Evolutionary conservation across 225 moss, liverwort and hornwort species (phyloP), one percentile per base, ranked within the genome.

Genomic region (Asterella californica): DNA sequence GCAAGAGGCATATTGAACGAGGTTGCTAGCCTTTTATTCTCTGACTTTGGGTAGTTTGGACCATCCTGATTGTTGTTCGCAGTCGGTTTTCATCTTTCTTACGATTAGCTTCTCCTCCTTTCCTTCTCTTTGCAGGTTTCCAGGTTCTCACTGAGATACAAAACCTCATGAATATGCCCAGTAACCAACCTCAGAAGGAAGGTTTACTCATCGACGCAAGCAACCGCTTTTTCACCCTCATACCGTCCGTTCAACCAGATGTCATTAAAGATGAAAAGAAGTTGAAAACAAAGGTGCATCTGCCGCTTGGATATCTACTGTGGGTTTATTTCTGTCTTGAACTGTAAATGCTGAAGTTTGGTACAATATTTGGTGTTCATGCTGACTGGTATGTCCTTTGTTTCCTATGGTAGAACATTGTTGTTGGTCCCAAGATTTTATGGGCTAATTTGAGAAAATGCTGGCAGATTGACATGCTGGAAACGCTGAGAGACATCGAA

Each of bases 151-250:
- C 91, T 49, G 99, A 99, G 84, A 95, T 99, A 78, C 99, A 99
- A 78, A 89, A 95, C 47, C 88, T 95, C 75, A 87, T 99, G 79
- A 85, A 83, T 42, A 75, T 66, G 59, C 83, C 83, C 49, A 86
- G 74, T 25, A 78, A 72, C 55, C 76, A 87, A 68, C 82, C 86
- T 54, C 84, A 81, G 74, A 90, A 95, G 74, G 86, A 93, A 82
- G 92, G 91, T 18, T 76, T 93, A 55, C 82, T 99, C 49, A 85
- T 90, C 46, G 99, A 99, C 81, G 95, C 99, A 77, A 99, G 95
- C 91, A 99, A 99, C 80, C 90, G 95, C 2, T 99, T 99, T 79
- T 99, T 95, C 81, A 95, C 99, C 38, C 86, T 99, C 69, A 99
- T 99, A 52, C 99, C 99, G 69, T 90, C 92, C 62, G 86, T 93